Conservation (phyloP, 2,329 filamentous ascomycete genomes). For the Fusarium protoensiforme region DNA sequence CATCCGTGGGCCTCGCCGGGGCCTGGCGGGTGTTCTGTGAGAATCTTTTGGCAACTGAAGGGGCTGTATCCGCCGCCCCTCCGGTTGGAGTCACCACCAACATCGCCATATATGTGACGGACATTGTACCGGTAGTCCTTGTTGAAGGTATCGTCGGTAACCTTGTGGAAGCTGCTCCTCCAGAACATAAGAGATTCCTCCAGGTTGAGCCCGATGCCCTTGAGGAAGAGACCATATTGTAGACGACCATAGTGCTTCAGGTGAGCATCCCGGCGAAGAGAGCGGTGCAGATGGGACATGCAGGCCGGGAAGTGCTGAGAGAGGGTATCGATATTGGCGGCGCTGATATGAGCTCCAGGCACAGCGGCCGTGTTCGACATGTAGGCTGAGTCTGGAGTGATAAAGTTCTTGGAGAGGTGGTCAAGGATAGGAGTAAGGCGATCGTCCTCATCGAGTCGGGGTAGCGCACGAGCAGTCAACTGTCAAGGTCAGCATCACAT, state of each 20-base stretch:
- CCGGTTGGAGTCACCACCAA: conserved; percentile 90
- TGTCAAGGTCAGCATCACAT: conserved; percentile 47
- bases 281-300: conserved; percentile 91
- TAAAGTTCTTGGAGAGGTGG: conserved; percentile 95
- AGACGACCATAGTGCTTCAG: conserved; percentile 93
- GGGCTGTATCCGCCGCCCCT: conserved; percentile 89
- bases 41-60: conserved; percentile 93
- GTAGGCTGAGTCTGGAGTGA: conserved; percentile 88
- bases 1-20: conserved; percentile 94
- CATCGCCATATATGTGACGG: conserved; percentile 93
- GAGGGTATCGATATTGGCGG: conserved; percentile 81
- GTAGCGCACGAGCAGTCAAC: conserved; percentile 90
- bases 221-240: conserved; percentile 96
- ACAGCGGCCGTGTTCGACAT: conserved; percentile 70
- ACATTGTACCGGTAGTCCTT: conserved; percentile 98
- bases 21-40: conserved; percentile 88
- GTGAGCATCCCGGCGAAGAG: conserved; percentile 86
- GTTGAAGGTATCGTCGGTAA: conserved; percentile 94
- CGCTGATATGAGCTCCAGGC: conserved; percentile 78
- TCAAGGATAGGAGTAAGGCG: conserved; percentile 76
- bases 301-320: conserved; percentile 89
- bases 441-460: conserved; percentile 95
- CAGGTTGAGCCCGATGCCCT: conserved; percentile 91
- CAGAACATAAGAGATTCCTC: conserved; percentile 94
- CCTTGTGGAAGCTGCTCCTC: conserved; percentile 84